Conservation (phyloP, 495 filamentous ascomycete genomes). For the Xylaria palmicola region DNA sequence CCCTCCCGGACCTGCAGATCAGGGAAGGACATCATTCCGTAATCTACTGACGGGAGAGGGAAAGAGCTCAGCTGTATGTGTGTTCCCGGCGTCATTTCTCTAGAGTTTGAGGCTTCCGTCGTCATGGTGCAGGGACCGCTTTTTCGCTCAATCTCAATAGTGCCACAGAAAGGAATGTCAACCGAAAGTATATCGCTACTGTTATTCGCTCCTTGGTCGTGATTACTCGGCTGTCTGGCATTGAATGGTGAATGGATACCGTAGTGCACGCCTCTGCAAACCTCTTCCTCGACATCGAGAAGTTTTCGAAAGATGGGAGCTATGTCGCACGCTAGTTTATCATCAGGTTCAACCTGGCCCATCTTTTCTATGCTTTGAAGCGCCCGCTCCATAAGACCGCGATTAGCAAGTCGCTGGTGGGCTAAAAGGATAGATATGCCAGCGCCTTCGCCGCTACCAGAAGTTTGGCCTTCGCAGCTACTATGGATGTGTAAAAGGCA, state of each 20-base stretch:
- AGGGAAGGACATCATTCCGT: neutral
- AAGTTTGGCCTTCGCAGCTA: slow-evolving; percentile 14
- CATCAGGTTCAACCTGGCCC: slow-evolving; percentile 2
- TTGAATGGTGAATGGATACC: neutral
- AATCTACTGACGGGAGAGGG: neutral
- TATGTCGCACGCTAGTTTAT: neutral
- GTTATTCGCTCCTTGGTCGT: neutral
- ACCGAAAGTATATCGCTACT: slow-evolving; percentile 8
- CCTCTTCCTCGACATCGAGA: slow-evolving; percentile 24
- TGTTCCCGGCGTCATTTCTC: neutral
- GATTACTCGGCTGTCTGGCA: neutral
- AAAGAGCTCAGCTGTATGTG: neutral
- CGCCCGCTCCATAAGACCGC: slow-evolving; percentile 43
- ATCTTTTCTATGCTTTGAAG: slow-evolving; percentile 38
- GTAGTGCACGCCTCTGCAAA: slow-evolving; percentile 4
- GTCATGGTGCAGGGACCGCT: neutral
- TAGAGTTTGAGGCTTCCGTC: neutral
- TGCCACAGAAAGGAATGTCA: slow-evolving; percentile 20
- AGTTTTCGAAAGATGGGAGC: slow-evolving; percentile 13
- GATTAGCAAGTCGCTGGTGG: slow-evolving; percentile 43
- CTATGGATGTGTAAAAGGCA: slow-evolving; percentile 36
- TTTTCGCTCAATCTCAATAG: slow-evolving; percentile 12
- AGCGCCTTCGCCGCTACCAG: neutral
- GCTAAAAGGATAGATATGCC: slow-evolving; percentile 32
- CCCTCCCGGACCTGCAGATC: neutral